A percentile compares a stretch with the other conserved stretches of the same genome.
phyloP scores from a whole-genome alignment of 257 asterid genomes.

The Eucommia ulmoides region DNA sequence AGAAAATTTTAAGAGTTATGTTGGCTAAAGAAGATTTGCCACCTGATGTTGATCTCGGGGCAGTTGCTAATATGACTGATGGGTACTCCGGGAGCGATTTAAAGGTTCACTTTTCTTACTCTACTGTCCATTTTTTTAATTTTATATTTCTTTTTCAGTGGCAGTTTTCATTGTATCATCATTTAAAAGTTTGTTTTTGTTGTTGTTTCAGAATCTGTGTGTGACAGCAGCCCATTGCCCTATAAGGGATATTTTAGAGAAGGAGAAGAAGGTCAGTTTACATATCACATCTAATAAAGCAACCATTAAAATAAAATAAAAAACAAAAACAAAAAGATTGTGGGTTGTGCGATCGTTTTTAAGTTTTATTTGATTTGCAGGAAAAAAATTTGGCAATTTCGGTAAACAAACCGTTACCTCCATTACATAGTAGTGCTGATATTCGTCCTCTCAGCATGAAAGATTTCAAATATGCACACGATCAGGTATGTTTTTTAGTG shows the following conservation, averaged over 20 bases:
- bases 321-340: neutral
- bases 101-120: conserved; percentile 15
- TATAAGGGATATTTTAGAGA: conserved; percentile 69
- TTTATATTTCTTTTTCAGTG: neutral
- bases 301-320: neutral
- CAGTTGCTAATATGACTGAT: conserved; percentile 36
- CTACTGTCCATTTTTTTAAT: neutral
- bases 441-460: conserved; percentile 52
- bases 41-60: conserved; percentile 25
- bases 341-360: neutral
- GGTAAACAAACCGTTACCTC: conserved; percentile 53
- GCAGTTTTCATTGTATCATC: no score
- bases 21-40: conserved; percentile 32
- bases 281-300: neutral
- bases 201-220: conserved; percentile 54
- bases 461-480: conserved; percentile 77
- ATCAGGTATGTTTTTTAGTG: conserved; percentile 38
- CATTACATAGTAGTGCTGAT: conserved; percentile 50
- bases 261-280: conserved; percentile 62
- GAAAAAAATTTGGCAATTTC: conserved; percentile 51
- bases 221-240: conserved; percentile 84
- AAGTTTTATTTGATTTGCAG: conserved; percentile 17
- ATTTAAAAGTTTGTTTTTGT: neutral
- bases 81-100: conserved; percentile 56
- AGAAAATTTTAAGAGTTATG: conserved; percentile 32